Percentiles rank a stretch among this genome's conserved stretches.
These are phyloP conservation scores for Casuarina glauca DNA, from an alignment of 306 rosid species.

Conservation along the genomic window DNA sequence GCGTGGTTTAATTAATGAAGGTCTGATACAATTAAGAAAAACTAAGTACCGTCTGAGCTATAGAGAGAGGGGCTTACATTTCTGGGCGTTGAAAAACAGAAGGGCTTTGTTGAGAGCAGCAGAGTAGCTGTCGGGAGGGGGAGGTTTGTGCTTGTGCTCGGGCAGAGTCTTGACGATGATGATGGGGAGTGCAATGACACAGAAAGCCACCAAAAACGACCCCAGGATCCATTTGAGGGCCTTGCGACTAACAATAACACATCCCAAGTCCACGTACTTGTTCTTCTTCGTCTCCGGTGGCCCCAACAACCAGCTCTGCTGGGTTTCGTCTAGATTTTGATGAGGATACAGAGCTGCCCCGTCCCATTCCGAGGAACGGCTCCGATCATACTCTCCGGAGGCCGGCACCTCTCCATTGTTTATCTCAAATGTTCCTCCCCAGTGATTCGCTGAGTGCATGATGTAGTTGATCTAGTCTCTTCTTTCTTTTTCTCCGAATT, in stretches of 20 bases:
- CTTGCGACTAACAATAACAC: conserved; percentile 39
- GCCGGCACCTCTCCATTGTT: conserved; percentile 3
- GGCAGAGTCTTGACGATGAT: conserved; percentile 46
- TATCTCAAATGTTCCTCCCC: conserved; percentile 65
- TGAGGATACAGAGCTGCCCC: conserved; percentile 41
- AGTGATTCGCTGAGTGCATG: conserved; percentile 54
- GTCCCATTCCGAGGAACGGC: conserved; percentile 39
- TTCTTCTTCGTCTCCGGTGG: conserved; percentile 26
- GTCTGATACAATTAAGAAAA: background rate
- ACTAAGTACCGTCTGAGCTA: background rate
- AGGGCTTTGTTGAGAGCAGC: conserved; percentile 57
- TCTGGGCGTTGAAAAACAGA: conserved; percentile 66
- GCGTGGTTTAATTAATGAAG: too few relatives aligned
- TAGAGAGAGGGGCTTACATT: conserved; percentile 38
- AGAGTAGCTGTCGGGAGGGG: conserved; percentile 54
- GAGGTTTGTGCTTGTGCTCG: conserved; percentile 25
- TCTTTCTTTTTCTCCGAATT: background rate
- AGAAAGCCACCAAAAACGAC: conserved; percentile 35
- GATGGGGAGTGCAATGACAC: conserved; percentile 51
- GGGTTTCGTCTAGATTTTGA: conserved; percentile 40
- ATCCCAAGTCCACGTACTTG: conserved; percentile 63
- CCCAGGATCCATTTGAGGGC: conserved; percentile 44
- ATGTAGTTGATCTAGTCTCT: background rate
- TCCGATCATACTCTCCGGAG: background rate
- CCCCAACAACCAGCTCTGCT: conserved; percentile 53